Evolutionary conservation across 768 basidiomycete genomes (phyloP), one percentile per base, ranked within the genome.

Genomic region (Mycena filopes): DNA sequence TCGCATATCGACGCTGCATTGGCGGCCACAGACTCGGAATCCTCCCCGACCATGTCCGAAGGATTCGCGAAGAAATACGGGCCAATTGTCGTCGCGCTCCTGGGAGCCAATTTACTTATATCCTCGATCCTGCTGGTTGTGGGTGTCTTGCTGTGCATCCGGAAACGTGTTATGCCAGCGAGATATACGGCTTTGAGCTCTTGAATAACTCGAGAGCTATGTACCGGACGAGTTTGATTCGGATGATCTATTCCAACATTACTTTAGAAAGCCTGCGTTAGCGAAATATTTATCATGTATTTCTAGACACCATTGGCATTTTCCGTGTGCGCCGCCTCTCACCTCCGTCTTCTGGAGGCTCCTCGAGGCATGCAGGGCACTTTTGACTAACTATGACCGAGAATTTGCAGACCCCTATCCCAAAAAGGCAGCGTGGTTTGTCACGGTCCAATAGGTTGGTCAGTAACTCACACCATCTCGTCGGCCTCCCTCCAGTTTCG

Each of bases 41-140:
- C 53, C 23, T 56, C 62, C 4, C 40, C 60, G 18, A 25, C 31
- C 23, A 7, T 18, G 28, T 63, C 62, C 1, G 33, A 23, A 15
- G 18, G n/a, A 15, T 36, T 36, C 26, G 5, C 33, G 36, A 26
- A 26, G 29, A 57, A 54, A 31, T 65, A 65, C 33, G 63, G 31
- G 28, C 63, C 63, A 15, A 33, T 65, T 28, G 50, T 53, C 1
- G 46, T 65, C 25, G 55, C 48, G 11, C 63, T 65, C 7, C 23
- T 64, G n/a, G 63, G 48, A 11, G 48, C 56, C 1, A 64, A 64
- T 42, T 10, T 64, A 18, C 29, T 65, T 18, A 31, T 65, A 10
- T 43, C 50, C 4, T 21, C 26, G 21, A 40, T 58, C 15, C 49
- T 65, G 0, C 21, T 53, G 0, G 56, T 54, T 23, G 42, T 65